Evolutionary conservation across 202 grass and related monocot genomes (phyloP).

Genomic region (Panicum virgatum): DNA sequence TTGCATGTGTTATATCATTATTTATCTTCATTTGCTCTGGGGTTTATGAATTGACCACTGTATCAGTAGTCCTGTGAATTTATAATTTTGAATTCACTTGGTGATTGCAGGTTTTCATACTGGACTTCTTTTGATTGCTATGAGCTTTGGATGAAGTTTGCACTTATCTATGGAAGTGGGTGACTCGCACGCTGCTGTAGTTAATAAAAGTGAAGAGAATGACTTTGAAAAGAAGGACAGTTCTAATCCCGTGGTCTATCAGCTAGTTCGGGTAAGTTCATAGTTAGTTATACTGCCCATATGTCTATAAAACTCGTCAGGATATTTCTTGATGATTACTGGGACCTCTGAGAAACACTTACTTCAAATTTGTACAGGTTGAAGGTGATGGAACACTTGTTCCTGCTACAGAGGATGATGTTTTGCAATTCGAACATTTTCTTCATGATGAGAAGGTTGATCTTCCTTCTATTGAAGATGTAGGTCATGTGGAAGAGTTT

Average conservation of each 20-base stretch:
- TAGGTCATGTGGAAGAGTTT: slow-evolving; percentile 49
- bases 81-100: slow-evolving; percentile 28
- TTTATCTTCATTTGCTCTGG: slow-evolving; percentile 6
- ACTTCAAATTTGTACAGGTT: slow-evolving; percentile 59
- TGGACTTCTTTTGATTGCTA: slow-evolving; percentile 37
- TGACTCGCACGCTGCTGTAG: slow-evolving; percentile 37
- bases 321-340: slow-evolving; percentile 29
- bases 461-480: slow-evolving; percentile 56
- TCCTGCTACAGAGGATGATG: slow-evolving; percentile 93
- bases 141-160: slow-evolving; percentile 60
- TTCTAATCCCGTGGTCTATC: slow-evolving; percentile 84
- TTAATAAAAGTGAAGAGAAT: slow-evolving; percentile 55
- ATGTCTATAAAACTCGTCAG: neutral
- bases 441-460: slow-evolving; percentile 76
- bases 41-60: slow-evolving; percentile 17
- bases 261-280: slow-evolving; percentile 87
- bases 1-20: neutral
- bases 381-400: slow-evolving; percentile 95
- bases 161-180: slow-evolving; percentile 67
- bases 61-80: neutral
- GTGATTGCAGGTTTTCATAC: slow-evolving; percentile 39
- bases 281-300: neutral
- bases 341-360: slow-evolving; percentile 19
- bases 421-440: slow-evolving; percentile 82
- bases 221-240: slow-evolving; percentile 49